Conservation (phyloP, 2,329 filamentous ascomycete species). For the Fusarium pseudocircinatum region DNA sequence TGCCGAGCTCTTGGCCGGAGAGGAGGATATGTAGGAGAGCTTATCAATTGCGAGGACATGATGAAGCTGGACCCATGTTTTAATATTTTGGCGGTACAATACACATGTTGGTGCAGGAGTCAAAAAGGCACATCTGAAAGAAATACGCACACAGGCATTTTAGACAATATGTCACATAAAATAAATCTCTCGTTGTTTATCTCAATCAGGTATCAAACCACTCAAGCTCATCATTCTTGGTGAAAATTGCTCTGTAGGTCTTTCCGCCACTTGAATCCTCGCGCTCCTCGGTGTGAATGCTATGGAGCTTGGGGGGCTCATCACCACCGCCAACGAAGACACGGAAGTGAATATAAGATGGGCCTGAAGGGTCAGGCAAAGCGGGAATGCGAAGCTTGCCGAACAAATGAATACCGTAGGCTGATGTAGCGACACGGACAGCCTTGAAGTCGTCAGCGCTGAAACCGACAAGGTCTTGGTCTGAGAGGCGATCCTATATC, state of each 20-base stretch:
- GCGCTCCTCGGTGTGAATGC: constrained; percentile 95
- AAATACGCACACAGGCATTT: constrained; percentile 7
- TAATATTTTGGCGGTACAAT: constrained; percentile 23
- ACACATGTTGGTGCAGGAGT: constrained; percentile 25
- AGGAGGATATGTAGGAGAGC: constrained; percentile 61
- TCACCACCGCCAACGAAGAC: constrained; percentile 88
- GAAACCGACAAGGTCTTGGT: constrained; percentile 89
- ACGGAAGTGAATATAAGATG: constrained; percentile 84
- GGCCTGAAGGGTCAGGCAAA: constrained; percentile 60
- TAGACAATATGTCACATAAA: background rate
- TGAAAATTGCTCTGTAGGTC: constrained; percentile 92
- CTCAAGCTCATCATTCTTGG: constrained; percentile 86
- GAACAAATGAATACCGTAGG: constrained; percentile 82
- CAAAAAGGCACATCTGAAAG: constrained; percentile 22
- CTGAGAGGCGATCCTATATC: constrained; percentile 48
- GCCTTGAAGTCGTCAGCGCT: constrained; percentile 84
- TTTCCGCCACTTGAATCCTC: constrained; percentile 90
- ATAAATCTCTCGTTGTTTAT: constrained; percentile 22
- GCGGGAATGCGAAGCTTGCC: constrained; percentile 71
- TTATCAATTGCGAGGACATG: background rate
- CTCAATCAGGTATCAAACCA: constrained; percentile 60
- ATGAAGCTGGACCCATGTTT: constrained; percentile 26
- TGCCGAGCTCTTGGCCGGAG: constrained; percentile 80
- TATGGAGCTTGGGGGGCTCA: constrained; percentile 81
- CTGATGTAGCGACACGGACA: constrained; percentile 90